Conservation (phyloP, 1,284 basidiomycete species). For the Amylostereum areolatum region DNA sequence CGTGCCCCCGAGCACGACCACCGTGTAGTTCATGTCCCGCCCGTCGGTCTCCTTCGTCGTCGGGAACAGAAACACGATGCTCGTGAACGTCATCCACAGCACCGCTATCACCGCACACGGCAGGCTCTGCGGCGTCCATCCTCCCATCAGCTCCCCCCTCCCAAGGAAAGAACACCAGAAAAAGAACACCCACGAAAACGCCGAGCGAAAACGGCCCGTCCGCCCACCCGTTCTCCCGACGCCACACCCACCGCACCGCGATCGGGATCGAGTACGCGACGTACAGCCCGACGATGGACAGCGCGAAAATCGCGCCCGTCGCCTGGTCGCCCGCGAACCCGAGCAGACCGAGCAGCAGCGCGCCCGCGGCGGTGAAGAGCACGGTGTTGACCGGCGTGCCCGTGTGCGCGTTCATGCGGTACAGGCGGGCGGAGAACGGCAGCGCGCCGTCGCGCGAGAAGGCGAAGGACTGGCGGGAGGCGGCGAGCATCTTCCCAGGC, state of each 20-base stretch:
- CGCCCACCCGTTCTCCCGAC: conserved; percentile 42
- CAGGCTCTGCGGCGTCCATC: conserved; percentile 36
- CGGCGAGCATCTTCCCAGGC: conserved; percentile 34
- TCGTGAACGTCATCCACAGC: conserved; percentile 56
- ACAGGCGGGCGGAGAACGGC: conserved; percentile 64
- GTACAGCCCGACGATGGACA: conserved; percentile 55
- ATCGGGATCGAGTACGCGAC: conserved; percentile 55
- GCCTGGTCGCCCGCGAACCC: conserved; percentile 60
- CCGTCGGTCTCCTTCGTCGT: conserved; percentile 37
- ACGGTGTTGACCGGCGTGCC: conserved; percentile 66
- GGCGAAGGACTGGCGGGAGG: conserved; percentile 57
- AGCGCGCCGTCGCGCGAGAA: conserved; percentile 65
- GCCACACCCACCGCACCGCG: conserved; percentile 27
- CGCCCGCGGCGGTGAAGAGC: conserved; percentile 44
- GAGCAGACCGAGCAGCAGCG: conserved; percentile 50
- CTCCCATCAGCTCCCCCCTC: conserved; percentile 3
- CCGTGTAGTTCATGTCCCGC: conserved; percentile 61
- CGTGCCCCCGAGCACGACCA: conserved; percentile 56
- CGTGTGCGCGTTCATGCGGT: conserved; percentile 59
- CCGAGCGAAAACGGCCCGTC: conserved; percentile 67
- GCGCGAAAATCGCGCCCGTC: conserved; percentile 60
- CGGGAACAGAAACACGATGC: conserved; percentile 61
- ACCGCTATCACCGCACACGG: conserved; percentile 48
- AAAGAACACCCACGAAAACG: conserved; percentile 38
- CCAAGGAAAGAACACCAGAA: neutral